These are phyloP conservation scores for Phytopythium helicoides DNA, from an alignment of 352 stramenopile species.

Conservation along the genomic window DNA sequence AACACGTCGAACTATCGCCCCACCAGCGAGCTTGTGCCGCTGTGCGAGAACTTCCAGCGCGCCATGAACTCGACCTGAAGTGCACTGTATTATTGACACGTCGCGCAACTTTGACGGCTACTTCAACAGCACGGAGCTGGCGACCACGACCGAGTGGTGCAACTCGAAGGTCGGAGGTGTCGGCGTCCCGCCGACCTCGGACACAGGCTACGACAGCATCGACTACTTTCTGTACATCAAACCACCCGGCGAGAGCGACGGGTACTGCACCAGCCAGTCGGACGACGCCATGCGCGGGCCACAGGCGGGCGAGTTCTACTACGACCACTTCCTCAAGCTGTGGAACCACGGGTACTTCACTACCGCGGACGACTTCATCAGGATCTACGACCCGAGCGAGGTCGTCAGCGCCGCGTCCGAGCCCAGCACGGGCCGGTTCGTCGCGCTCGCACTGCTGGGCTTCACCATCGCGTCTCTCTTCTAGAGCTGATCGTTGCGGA, in stretches of 20 bases:
- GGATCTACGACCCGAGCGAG: constrained; percentile 14
- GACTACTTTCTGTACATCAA: constrained; percentile 83
- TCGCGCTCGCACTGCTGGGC: constrained; percentile 1
- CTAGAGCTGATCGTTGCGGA: not conserved
- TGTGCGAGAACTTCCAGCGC: constrained; percentile 41
- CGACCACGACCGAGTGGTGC: constrained; percentile 44
- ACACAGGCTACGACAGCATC: constrained; percentile 44
- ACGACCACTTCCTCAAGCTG: constrained; percentile 44
- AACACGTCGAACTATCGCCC: constrained; percentile 74
- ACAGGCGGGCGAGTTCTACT: constrained; percentile 51
- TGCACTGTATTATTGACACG: constrained; percentile 41
- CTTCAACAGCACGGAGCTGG: constrained; percentile 8
- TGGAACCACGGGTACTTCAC: constrained; percentile 71
- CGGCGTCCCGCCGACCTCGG: constrained; percentile 36
- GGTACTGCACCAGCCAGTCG: constrained; percentile 32
- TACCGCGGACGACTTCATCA: constrained; percentile 17
- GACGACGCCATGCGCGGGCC: constrained; percentile 34
- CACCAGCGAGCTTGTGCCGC: constrained; percentile 23
- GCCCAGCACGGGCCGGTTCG: not conserved
- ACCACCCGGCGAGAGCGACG: constrained; percentile 61
- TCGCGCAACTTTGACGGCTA: constrained; percentile 34
- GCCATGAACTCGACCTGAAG: constrained; percentile 21
- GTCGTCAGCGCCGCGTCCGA: constrained; percentile 6
- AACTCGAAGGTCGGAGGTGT: constrained; percentile 44
- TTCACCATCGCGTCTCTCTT: not conserved